Evolutionary conservation across 495 filamentous ascomycete genomes (phyloP).

Genomic region (Penicillium odoratum): DNA sequence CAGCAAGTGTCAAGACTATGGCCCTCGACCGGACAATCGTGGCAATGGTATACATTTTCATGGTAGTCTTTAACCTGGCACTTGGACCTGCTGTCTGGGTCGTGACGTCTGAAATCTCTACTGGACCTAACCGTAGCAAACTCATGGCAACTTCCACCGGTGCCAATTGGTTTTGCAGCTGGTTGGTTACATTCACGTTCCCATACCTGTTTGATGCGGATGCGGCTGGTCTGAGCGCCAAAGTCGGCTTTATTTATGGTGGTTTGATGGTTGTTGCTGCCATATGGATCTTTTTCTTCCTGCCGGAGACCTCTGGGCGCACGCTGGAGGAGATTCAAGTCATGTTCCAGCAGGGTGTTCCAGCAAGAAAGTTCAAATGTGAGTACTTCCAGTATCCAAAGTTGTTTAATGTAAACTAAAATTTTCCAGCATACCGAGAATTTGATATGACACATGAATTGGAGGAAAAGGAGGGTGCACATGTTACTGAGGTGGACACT

Average conservation of each 20-base stretch:
- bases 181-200: conserved; percentile 4
- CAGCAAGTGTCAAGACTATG: background rate
- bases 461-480: background rate
- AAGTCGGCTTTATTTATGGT: conserved; percentile 1
- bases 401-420: background rate
- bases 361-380: background rate
- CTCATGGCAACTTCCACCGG: background rate
- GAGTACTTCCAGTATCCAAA: background rate
- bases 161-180: conserved; percentile 1
- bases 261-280: background rate
- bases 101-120: conserved; percentile 2
- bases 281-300: conserved; percentile 3
- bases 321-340: background rate
- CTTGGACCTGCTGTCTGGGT: conserved; percentile 3
- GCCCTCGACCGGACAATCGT: background rate
- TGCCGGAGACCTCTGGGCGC: conserved; percentile 1
- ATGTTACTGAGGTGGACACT: background rate
- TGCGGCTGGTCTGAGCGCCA: background rate
- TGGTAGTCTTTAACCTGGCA: conserved; percentile 1
- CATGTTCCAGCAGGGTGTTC: background rate
- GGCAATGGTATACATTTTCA: conserved; percentile 2
- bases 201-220: background rate
- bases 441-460: background rate
- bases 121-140: conserved; percentile 2
- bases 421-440: background rate